Base-by-base conservation (phyloP, 2,329 filamentous ascomycete genomes). In the Fusarium camptoceras region DNA sequence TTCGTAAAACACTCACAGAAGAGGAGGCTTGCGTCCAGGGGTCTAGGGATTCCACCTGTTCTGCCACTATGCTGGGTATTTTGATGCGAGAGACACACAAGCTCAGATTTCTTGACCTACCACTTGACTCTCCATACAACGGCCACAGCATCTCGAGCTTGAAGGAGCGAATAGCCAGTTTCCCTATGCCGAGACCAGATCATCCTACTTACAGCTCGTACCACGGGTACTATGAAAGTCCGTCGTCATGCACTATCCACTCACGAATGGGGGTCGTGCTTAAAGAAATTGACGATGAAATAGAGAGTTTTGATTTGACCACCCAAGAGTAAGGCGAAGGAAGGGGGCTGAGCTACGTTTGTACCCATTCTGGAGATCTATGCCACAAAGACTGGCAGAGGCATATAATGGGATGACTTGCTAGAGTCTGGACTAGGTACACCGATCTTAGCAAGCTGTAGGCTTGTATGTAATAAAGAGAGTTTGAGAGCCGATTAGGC, bases 101-200 rank as follows among this genome's bases (percentile, higher is more conserved):
- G 12, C 6, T 64, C 3, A 6, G 1, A 5, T 8, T 5, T 16
- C 20, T 27, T 5, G 6, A 7, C 6, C 18, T 8, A 3, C 24
- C 18, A 1, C 4, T 37, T 5, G 10, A 3, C 5, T 1, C 15
- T 15, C 57, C 60, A n/a, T 55, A 30, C 11, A 5, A 4, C 9
- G 57, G 43, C 4, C 5, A 49, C 16, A 49, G 47, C 1, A 3
- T 55, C 8, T n/a, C 6, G 4, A 2, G 3, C 2, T 9, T 46
- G 3, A 15, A 31, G 12, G 3, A 5, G 1, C 9, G 5, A 18
- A 8, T 58, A 15, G 4, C 8, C 2, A 3, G 11, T 1, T 48
- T 58, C 8, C 47, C 27, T 5, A 9, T 20, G 22, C 24, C 31
- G 22, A 39, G 27, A 28, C 27, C 11, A 28, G 27, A 28, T 28